Evolutionary conservation across 2,329 filamentous ascomycete genomes (phyloP), one percentile per base, ranked within the genome.

Genomic region (Zymoseptoria ardabiliae): DNA sequence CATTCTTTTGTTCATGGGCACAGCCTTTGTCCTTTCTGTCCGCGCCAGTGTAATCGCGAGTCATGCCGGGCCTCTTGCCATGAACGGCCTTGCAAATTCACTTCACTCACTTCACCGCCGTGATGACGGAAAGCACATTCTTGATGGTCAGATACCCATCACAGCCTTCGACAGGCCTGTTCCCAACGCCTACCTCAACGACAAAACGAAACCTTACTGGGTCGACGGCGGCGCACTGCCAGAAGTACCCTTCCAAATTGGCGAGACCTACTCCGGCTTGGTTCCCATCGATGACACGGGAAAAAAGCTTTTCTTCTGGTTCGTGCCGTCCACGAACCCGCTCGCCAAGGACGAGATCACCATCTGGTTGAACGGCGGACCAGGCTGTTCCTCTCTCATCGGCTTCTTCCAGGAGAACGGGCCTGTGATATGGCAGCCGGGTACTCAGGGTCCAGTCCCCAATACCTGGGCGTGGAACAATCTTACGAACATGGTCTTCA

Each of bases 401-500:
- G 66, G 65, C 22, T 57, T 68, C 11, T 59, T 70, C 21, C 58
- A 61, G n/a, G 62, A 65, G 48, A 50, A 50, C 53, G 53, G 53
- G 3, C 53, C 63, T 68, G 68, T 79, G 54, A 69, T 74, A 1
- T 79, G 77, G 77, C 73, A 78, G 60, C 75, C 75, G 65, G 72
- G 72, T 45, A 74, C 72, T 5, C 62, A 71, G 67, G 59, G 67
- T 17, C 73, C 77, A 1, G 72, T 78, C 0, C 71, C 74, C 59
- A 79, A 79, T 60, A 73, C 75, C 0, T 79, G 72, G 70, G 71
- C 73, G 30, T 79, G 76, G 75, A 70, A 83, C 61, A 87, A 87
- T 55, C 74, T 93, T 41, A 89, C 88, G 56, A 91, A 92, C 72
- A 82, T 92, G 68, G 77, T 94, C 53, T 94, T 85, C 83, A 80